Evolutionary conservation across 2,329 filamentous ascomycete species (phyloP).

Genomic region (Pseudogymnoascus sp.): DNA sequence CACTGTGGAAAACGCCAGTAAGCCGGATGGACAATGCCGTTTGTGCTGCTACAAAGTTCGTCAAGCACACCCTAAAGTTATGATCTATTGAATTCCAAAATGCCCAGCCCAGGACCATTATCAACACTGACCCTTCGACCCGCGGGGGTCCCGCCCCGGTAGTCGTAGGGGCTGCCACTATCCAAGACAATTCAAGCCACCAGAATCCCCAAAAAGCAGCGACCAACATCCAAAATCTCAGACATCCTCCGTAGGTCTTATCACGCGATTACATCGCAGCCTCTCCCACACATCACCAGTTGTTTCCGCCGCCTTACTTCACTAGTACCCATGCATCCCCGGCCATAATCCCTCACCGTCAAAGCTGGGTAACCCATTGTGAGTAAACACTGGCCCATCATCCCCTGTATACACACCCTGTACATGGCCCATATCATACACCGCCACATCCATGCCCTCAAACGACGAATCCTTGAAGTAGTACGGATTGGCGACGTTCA

Average conservation of each 20-base stretch:
- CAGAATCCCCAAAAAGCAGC: not conserved
- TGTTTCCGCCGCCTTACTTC: not conserved
- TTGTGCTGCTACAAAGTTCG: not conserved
- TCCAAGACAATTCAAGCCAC: not conserved
- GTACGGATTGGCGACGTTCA: conserved; percentile 17
- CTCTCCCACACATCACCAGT: not conserved
- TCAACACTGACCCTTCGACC: conserved; percentile 3
- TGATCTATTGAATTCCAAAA: not conserved
- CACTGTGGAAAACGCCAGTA: not conserved
- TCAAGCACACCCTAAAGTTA: not conserved
- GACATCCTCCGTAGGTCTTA: not conserved
- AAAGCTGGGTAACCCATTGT: conserved; percentile 11
- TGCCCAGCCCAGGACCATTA: not conserved
- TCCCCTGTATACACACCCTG: conserved; percentile 23
- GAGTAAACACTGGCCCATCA: conserved; percentile 22
- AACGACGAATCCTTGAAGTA: conserved; percentile 18
- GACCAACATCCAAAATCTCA: not conserved
- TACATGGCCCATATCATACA: conserved; percentile 22
- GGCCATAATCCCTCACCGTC: conserved; percentile 1
- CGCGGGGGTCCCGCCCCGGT: not conserved
- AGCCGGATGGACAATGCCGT: not conserved
- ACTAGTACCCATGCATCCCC: not conserved
- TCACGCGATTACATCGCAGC: not conserved
- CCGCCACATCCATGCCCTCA: conserved; percentile 20
- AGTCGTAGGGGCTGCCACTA: not conserved